Evolutionary conservation across 495 filamentous ascomycete genomes (phyloP), one percentile per base, ranked within the genome.

Genomic region (Hyaloscypha finlandica): DNA sequence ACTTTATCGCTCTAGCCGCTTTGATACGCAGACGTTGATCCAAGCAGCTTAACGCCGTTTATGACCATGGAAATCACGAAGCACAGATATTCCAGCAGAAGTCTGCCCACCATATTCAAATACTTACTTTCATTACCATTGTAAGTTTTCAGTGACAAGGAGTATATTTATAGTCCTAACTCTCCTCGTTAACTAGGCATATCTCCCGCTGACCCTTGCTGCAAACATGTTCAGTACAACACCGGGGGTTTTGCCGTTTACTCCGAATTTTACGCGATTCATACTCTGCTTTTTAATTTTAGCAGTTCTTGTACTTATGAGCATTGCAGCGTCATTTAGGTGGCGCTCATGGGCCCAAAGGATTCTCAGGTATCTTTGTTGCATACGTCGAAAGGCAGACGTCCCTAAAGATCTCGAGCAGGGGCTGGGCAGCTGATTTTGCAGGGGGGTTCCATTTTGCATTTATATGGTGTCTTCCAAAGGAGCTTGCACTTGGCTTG

Each of bases 81-180:
- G 61, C 61, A 1, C 33, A 39, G 8, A 3, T 52, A 6, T 63
- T 52, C 45, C 61, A 63, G n/a, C 61, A 63, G 61, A 29, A 31
- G 32, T 30, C 45, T 33, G 61, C 61, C 8, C 29, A 30, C 22
- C 61, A 55, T n/a, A 53, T 63, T 35, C 39, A 63, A 48, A 45
- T 63, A n/a, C 48, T 63, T 16, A 63, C 61, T 8, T 20, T 31
- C 29, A 30, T 63, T n/a, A 53, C 61, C 54, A 63, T 63, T 32
- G 61, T 63, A 54, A 54, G 61, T 16, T 61, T 8, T n/a, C n/a
- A n/a, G 8, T 4, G 6, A 30, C 29, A 31, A 30, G 20, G 20
- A 14, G 25, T 63, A 19, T 31, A 20, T 19, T 39, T 4, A 30
- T n/a, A 11, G 20, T n/a, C 1, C 39, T 63, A 33, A 52, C 45